A percentile compares a stretch with the other conserved stretches of the same genome.
These are phyloP conservation scores for Russula compacta DNA, from an alignment of 768 basidiomycete genomes.

Conservation along the genomic window DNA sequence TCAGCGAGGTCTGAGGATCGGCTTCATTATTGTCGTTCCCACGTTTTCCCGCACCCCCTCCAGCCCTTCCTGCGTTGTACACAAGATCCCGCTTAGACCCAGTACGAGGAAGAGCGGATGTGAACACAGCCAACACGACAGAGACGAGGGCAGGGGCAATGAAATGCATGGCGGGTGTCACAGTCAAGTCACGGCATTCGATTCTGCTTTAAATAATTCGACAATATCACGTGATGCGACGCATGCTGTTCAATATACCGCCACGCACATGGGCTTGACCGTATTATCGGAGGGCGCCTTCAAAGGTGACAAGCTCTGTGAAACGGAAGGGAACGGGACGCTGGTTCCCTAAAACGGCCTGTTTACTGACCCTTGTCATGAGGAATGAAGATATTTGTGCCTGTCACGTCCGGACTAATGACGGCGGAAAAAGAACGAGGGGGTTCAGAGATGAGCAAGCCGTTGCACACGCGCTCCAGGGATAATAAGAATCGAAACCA, in stretches of 20 bases:
- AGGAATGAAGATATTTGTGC: slow-evolving; percentile 7
- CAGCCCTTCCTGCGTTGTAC: background rate
- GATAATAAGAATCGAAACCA: too few species aligned
- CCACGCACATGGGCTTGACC: background rate
- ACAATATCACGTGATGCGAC: too few species aligned
- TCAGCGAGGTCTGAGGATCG: slow-evolving; percentile 9
- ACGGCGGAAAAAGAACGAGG: too few species aligned
- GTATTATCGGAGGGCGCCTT: background rate
- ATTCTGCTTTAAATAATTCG: too few species aligned
- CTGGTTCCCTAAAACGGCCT: background rate
- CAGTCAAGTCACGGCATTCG: too few species aligned
- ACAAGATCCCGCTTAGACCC: background rate
- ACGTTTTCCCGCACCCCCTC: too few species aligned
- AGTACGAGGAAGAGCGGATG: slow-evolving; percentile 17
- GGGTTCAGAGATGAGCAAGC: too few species aligned
- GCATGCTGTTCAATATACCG: background rate
- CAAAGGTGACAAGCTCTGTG: background rate
- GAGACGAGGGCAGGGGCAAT: slow-evolving; percentile 1
- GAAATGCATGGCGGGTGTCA: background rate
- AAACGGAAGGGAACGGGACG: background rate
- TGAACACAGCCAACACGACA: slow-evolving; percentile 25
- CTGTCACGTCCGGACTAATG: too few species aligned
- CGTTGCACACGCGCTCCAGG: too few species aligned
- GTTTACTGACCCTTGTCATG: background rate
- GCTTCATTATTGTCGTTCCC: background rate